Evolutionary conservation across 768 basidiomycete species (phyloP).

Genomic region (Tylopilus sp.): DNA sequence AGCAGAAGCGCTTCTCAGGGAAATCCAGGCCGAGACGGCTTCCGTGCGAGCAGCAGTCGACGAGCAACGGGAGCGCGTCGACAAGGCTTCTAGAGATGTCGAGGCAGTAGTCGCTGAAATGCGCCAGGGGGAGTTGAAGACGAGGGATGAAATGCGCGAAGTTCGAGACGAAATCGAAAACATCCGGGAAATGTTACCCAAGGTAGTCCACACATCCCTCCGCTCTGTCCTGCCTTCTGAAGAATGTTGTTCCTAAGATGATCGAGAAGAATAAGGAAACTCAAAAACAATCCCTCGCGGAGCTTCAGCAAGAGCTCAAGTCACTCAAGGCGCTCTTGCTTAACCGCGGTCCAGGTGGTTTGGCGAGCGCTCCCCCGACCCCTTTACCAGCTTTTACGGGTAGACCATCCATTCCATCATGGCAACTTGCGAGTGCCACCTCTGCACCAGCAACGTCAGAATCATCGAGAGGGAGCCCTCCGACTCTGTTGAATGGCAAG

Average conservation of each 20-base stretch:
- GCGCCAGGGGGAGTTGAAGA: slow-evolving; percentile 72
- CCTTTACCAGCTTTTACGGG: slow-evolving; percentile 51
- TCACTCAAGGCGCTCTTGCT: slow-evolving; percentile 88
- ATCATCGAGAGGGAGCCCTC: slow-evolving; percentile 4
- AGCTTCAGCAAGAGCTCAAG: slow-evolving; percentile 91
- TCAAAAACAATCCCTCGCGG: slow-evolving; percentile 77
- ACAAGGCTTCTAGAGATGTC: slow-evolving; percentile 69
- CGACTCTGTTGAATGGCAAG: slow-evolving; percentile 42
- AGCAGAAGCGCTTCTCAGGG: slow-evolving; percentile 74
- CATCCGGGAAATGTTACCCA: slow-evolving; percentile 89
- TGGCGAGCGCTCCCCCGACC: slow-evolving; percentile 46
- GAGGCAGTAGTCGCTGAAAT: slow-evolving; percentile 70
- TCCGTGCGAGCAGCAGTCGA: slow-evolving; percentile 72
- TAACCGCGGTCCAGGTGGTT: slow-evolving; percentile 55
- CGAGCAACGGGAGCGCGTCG: slow-evolving; percentile 70
- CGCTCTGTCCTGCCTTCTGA: background rate
- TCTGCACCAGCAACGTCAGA: slow-evolving; percentile 21
- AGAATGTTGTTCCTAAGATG: slow-evolving; percentile 53
- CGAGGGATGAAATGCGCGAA: slow-evolving; percentile 86
- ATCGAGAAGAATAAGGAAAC: slow-evolving; percentile 89
- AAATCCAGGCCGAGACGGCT: slow-evolving; percentile 74
- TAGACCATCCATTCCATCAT: slow-evolving; percentile 80
- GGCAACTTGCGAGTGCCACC: slow-evolving; percentile 68
- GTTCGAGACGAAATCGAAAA: slow-evolving; percentile 88
- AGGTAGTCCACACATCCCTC: slow-evolving; percentile 50